Percentiles rank a stretch among this genome's conserved stretches.
These are phyloP conservation scores for Thalassiosira ordinaria DNA, from an alignment of 352 stramenopile genomes.

Conservation along the genomic window DNA sequence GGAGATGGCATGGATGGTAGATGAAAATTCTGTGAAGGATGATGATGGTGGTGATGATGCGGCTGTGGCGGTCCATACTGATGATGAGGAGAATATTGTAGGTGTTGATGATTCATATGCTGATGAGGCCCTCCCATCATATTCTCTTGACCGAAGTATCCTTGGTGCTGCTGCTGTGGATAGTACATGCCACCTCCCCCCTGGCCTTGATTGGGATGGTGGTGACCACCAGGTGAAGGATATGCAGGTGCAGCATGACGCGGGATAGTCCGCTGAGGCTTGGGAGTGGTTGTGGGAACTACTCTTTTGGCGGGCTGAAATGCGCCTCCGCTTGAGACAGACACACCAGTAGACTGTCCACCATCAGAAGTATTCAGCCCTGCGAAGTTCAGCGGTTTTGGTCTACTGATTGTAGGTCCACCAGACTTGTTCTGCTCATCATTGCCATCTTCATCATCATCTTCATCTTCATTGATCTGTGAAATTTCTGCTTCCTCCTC, in stretches of 20 bases:
- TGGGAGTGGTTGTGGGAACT: slow-evolving; percentile 22
- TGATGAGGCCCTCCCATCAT: slow-evolving; percentile 5
- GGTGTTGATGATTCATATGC: slow-evolving; percentile 5
- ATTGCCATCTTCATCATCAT: slow-evolving; percentile 17
- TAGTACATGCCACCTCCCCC: slow-evolving; percentile 31
- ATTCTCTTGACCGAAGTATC: slow-evolving; percentile 18
- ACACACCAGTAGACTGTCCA: background rate
- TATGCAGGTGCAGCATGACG: background rate
- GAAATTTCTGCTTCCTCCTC: slow-evolving; percentile 34
- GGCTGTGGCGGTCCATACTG: slow-evolving; percentile 2
- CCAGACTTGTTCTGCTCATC: slow-evolving; percentile 7
- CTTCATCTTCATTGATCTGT: slow-evolving; percentile 18
- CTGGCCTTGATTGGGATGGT: slow-evolving; percentile 19
- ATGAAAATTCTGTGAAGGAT: slow-evolving; percentile 23
- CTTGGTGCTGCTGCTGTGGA: slow-evolving; percentile 24
- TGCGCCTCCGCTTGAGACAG: slow-evolving; percentile 6
- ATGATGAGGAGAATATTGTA: slow-evolving; percentile 35
- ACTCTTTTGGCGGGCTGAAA: slow-evolving; percentile 24
- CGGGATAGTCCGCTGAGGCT: slow-evolving; percentile 22
- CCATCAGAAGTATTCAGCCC: background rate
- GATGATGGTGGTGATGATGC: slow-evolving; percentile 27
- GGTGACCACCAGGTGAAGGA: background rate
- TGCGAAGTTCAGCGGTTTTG: slow-evolving; percentile 32
- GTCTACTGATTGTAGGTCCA: background rate
- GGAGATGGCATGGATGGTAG: no score